Conservation (phyloP, 371 early-diverging fungal genomes). For the Mucor racemosus region DNA sequence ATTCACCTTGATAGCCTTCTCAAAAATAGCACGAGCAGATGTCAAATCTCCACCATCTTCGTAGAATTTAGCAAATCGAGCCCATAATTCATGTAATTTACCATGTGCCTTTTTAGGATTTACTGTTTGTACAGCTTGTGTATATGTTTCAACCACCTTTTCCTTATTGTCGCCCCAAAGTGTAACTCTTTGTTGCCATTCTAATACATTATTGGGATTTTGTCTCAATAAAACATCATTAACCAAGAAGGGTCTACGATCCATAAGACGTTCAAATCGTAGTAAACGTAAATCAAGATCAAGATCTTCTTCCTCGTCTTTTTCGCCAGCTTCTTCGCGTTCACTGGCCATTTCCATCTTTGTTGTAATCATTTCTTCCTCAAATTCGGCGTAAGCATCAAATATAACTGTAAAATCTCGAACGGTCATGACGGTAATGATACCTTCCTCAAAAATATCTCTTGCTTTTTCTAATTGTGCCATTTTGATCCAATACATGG, state of each 20-base stretch:
- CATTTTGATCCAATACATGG: constrained; percentile 80
- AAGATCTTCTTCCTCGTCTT: constrained; percentile 60
- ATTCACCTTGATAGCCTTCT: constrained; percentile 81
- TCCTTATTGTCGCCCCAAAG: constrained; percentile 70
- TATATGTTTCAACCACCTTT: constrained; percentile 77
- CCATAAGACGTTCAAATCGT: constrained; percentile 90
- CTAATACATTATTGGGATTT: constrained; percentile 89
- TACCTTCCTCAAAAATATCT: constrained; percentile 94
- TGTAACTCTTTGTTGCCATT: constrained; percentile 89
- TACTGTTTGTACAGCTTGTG: constrained; percentile 78
- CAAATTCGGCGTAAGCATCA: constrained; percentile 93
- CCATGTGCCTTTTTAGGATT: constrained; percentile 82
- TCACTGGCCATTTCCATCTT: constrained; percentile 79
- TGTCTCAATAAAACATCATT: constrained; percentile 93
- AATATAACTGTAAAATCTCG: constrained; percentile 95
- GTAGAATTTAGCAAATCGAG: constrained; percentile 84
- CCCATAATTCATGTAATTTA: constrained; percentile 83
- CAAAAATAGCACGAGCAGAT: constrained; percentile 82
- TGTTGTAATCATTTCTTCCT: constrained; percentile 78
- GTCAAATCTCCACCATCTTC: constrained; percentile 68
- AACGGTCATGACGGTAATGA: constrained; percentile 84
- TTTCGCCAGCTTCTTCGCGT: constrained; percentile 57
- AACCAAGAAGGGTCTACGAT: constrained; percentile 91
- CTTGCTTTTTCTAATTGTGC: constrained; percentile 84
- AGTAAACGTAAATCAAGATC: constrained; percentile 86